A percentile compares a stretch with the other conserved stretches of the same genome.
Conservation (phyloP, 2,329 filamentous ascomycete genomes). For the Neofusicoccum parvum region DNA sequence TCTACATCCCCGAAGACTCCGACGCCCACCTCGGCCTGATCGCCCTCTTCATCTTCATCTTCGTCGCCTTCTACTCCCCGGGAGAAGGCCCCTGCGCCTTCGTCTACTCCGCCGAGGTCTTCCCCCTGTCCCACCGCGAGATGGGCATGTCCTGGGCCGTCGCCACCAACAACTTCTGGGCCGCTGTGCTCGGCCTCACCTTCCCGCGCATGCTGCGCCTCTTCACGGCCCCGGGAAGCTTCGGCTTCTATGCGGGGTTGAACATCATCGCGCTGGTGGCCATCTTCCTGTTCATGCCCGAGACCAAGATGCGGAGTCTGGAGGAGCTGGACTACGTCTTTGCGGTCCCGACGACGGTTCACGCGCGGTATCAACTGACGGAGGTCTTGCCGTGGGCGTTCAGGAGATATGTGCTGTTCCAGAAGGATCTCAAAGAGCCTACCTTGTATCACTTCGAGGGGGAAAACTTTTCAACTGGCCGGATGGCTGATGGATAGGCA, state of each 20-base stretch:
- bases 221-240: constrained; percentile 48
- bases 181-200: constrained; percentile 41
- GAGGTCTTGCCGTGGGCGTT: constrained; percentile 51
- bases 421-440: constrained; percentile 35
- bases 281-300: constrained; percentile 36
- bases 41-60: constrained; percentile 51
- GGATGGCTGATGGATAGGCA: too few species aligned
- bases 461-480: neutral
- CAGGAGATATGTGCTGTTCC: constrained; percentile 45
- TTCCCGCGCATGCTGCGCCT: constrained; percentile 41
- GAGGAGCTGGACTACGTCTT: constrained; percentile 53
- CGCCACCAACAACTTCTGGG: constrained; percentile 44
- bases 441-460: constrained; percentile 41
- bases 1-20: constrained; percentile 35
- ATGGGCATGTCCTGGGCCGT: constrained; percentile 47
- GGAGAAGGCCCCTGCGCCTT: constrained; percentile 32
- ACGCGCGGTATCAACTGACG: constrained; percentile 43
- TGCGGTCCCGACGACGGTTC: constrained; percentile 46
- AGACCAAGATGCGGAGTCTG: constrained; percentile 35
- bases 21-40: constrained; percentile 34
- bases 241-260: constrained; percentile 60
- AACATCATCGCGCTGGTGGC: constrained; percentile 32
- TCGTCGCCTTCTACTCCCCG: constrained; percentile 55
- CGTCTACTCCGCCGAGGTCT: constrained; percentile 44
- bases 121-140: constrained; percentile 40